phyloP scores from a whole-genome alignment of 2,329 filamentous ascomycete species.

The Fulvia fulva region DNA sequence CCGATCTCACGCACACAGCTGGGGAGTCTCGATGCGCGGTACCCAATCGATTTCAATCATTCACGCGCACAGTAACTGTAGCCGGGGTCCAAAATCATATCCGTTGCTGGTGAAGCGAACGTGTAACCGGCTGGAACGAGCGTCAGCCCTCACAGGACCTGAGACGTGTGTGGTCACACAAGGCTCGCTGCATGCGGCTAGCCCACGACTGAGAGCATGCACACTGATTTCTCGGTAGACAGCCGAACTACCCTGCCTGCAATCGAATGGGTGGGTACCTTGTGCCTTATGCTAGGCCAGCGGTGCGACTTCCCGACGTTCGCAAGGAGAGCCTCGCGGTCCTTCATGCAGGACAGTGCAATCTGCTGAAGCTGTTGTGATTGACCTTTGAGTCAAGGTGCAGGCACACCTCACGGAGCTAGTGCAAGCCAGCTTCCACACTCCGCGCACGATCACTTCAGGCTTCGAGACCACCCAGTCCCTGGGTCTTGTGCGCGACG shows the following conservation, averaged over 20 bases:
- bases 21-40: conserved; percentile 16
- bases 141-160: conserved; percentile 9
- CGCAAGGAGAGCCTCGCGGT: conserved; percentile 4
- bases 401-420: conserved; percentile 13
- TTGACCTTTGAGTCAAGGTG: conserved; percentile 6
- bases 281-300: neutral
- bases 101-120: conserved; percentile 18
- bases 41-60: conserved; percentile 18
- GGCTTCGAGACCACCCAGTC: conserved; percentile 11
- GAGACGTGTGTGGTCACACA: conserved; percentile 30
- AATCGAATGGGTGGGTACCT: neutral
- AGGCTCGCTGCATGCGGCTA: conserved; percentile 24
- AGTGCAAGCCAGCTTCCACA: conserved; percentile 13
- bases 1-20: conserved; percentile 15
- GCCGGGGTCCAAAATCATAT: conserved; percentile 24
- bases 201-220: conserved; percentile 21
- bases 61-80: conserved; percentile 21
- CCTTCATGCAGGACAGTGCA: conserved; percentile 9
- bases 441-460: conserved; percentile 15
- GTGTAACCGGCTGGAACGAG: conserved; percentile 23
- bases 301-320: neutral
- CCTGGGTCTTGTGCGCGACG: conserved; percentile 3
- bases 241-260: conserved; percentile 22
- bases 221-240: conserved; percentile 19
- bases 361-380: conserved; percentile 16